phyloP scores from a whole-genome alignment of 148 eudicot species.

The Rhododendron simsii region DNA sequence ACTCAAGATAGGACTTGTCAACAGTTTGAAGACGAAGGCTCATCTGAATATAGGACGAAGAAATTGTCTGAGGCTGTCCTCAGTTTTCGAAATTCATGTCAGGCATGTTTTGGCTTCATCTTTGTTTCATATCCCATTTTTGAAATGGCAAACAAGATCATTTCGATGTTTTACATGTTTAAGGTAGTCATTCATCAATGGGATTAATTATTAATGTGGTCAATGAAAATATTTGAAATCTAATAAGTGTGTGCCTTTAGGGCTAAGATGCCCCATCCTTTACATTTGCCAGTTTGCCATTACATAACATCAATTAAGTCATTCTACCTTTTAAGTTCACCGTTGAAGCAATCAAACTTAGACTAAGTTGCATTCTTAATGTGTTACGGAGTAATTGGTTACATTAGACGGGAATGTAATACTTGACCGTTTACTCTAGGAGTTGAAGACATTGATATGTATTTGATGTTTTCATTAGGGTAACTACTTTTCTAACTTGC shows the following conservation, averaged over 20 bases:
- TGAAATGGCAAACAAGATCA: not conserved
- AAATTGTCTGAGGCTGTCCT: slow-evolving; percentile 43
- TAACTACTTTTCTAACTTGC: not conserved
- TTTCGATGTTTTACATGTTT: not conserved
- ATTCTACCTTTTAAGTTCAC: not conserved
- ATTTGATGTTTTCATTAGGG: not conserved
- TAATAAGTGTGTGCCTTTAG: not conserved
- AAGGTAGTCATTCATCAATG: not conserved
- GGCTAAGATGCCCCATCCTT: not conserved
- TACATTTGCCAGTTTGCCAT: not conserved
- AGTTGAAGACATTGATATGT: not conserved
- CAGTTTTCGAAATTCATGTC: slow-evolving; percentile 34
- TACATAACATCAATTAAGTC: not conserved
- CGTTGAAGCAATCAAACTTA: not conserved
- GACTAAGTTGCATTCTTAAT: not conserved
- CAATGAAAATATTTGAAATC: not conserved
- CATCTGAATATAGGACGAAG: slow-evolving; percentile 28
- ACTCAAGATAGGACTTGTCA: slow-evolving; percentile 19
- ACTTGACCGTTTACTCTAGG: not conserved
- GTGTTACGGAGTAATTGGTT: not conserved
- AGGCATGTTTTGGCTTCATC: slow-evolving; percentile 26
- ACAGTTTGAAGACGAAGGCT: slow-evolving; percentile 18
- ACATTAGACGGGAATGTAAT: not conserved
- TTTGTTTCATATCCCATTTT: not conserved
- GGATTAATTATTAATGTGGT: not conserved